Evolutionary conservation across 148 eudicot genomes (phyloP).

Genomic region (Rhododendron henanense): DNA sequence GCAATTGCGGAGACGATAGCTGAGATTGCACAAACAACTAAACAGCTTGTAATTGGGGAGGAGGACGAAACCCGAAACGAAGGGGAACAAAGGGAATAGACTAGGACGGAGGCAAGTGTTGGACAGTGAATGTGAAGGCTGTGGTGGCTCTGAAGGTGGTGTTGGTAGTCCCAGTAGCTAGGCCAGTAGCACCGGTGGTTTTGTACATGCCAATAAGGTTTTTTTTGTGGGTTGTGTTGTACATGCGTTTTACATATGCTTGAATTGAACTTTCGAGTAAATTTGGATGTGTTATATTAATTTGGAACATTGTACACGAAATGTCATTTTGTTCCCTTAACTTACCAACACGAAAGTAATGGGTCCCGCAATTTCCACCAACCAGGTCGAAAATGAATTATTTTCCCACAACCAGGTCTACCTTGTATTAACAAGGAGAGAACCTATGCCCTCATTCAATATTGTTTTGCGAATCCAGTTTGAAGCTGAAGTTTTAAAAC

Average conservation of each 20-base stretch:
- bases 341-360: too few relatives aligned
- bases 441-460: background rate
- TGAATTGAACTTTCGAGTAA: background rate
- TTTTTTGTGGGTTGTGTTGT: background rate
- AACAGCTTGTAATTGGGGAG: slow-evolving; percentile 30
- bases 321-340: background rate
- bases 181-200: background rate
- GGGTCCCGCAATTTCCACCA: background rate
- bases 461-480: background rate
- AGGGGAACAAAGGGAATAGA: background rate
- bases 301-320: background rate
- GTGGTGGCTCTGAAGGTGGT: background rate
- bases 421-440: background rate
- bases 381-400: background rate
- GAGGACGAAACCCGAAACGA: background rate
- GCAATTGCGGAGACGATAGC: slow-evolving; percentile 51
- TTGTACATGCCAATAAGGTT: background rate
- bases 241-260: background rate
- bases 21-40: slow-evolving; percentile 47
- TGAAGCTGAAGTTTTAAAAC: background rate
- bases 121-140: background rate
- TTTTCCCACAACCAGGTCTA: background rate
- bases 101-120: background rate
- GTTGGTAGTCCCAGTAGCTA: background rate
- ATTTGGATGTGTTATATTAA: background rate